Percentiles rank a stretch among this genome's conserved stretches.
Evolutionary conservation across 345 rosid species (phyloP).

Genomic region (Ceriops tagal): DNA sequence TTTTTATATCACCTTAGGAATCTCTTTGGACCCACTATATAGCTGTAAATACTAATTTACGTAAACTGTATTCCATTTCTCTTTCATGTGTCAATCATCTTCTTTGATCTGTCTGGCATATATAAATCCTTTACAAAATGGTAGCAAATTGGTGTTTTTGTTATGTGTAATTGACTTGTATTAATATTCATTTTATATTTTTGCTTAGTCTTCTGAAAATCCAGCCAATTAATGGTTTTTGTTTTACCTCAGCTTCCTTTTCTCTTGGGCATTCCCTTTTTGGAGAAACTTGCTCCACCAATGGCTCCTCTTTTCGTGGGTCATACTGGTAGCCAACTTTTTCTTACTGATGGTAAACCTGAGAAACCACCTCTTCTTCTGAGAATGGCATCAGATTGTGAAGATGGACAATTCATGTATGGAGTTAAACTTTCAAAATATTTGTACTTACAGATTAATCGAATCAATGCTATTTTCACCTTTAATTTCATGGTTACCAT

Average conservation of each 20-base stretch:
- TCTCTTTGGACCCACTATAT: too few species aligned
- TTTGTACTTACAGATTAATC: neutral
- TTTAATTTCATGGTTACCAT: constrained; percentile 13
- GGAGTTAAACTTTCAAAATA: constrained; percentile 23
- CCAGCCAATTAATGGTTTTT: neutral
- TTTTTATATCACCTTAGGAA: too few species aligned
- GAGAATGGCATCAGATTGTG: constrained; percentile 83
- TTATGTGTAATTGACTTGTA: too few species aligned
- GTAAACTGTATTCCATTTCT: too few species aligned
- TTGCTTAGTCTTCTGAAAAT: neutral
- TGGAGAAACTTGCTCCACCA: constrained; percentile 87
- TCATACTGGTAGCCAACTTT: constrained; percentile 81
- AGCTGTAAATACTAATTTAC: too few species aligned
- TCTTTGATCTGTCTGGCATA: too few species aligned
- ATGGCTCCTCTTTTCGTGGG: constrained; percentile 74
- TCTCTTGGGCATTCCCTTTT: constrained; percentile 75
- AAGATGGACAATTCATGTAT: constrained; percentile 73
- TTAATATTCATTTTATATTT: too few species aligned
- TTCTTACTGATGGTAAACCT: constrained; percentile 81
- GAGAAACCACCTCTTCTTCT: constrained; percentile 82
- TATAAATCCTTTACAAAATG: too few species aligned
- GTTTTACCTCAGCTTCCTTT: constrained; percentile 66
- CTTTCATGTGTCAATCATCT: too few species aligned
- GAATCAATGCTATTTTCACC: neutral
- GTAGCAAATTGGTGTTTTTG: too few species aligned